These are phyloP conservation scores for Linnemannia elongata DNA, from an alignment of 192 early-diverging fungal genomes.

Conservation along the genomic window DNA sequence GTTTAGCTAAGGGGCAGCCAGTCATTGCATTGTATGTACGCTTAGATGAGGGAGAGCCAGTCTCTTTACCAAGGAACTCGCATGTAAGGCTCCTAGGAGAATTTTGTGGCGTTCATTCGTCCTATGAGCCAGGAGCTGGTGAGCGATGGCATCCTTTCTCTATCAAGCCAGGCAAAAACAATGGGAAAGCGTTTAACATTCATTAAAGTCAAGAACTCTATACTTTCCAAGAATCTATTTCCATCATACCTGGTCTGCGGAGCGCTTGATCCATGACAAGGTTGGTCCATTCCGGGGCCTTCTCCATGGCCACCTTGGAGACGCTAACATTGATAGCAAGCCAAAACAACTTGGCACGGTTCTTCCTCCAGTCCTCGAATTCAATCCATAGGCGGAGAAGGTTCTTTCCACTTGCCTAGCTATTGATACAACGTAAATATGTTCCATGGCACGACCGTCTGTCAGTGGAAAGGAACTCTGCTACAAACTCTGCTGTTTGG, in stretches of 20 bases:
- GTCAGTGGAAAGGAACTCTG: not conserved
- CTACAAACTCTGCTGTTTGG: not conserved
- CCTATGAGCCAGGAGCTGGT: not conserved
- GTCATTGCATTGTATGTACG: no score
- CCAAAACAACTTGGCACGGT: not conserved
- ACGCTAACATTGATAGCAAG: not conserved
- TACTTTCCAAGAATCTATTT: not conserved
- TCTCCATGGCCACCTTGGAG: slow-evolving; percentile 5
- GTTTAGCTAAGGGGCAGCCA: not conserved
- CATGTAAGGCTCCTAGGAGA: not conserved
- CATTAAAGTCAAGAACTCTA: no score
- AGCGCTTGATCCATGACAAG: not conserved
- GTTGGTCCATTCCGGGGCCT: not conserved
- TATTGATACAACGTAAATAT: no score
- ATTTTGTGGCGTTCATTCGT: not conserved
- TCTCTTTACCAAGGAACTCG: not conserved
- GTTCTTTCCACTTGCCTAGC: no score
- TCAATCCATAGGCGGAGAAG: no score
- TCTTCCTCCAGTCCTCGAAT: not conserved
- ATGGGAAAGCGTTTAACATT: not conserved
- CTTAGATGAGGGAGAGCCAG: not conserved
- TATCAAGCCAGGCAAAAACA: not conserved
- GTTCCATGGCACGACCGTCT: not conserved
- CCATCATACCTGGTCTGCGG: not conserved
- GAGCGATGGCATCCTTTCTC: not conserved